phyloP scores from a whole-genome alignment of 345 rosid species.

The Eutrema yunnanense region DNA sequence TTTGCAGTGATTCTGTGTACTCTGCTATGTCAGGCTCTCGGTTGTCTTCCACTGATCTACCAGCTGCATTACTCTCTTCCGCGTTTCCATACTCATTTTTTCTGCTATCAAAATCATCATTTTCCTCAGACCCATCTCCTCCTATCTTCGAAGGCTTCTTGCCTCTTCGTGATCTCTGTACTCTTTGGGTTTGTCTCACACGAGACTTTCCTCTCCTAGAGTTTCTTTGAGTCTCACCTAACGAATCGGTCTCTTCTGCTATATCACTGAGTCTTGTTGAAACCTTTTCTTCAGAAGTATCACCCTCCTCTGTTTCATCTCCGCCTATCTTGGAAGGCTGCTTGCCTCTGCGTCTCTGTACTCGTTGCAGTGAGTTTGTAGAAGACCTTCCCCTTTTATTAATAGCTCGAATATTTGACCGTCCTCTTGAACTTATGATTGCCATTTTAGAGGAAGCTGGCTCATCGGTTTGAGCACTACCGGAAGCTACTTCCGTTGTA shows the following conservation, averaged over 20 bases:
- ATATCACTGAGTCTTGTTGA: slow-evolving; percentile 12
- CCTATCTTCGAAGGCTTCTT: slow-evolving; percentile 48
- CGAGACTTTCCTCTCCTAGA: slow-evolving; percentile 18
- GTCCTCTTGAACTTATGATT: slow-evolving; percentile 48
- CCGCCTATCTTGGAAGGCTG: slow-evolving; percentile 50
- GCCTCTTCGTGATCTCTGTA: slow-evolving; percentile 26
- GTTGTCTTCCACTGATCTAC: slow-evolving; percentile 12
- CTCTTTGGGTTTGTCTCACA: slow-evolving; percentile 26
- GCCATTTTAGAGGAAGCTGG: slow-evolving; percentile 26
- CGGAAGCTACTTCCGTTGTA: slow-evolving; percentile 24
- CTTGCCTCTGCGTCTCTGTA: slow-evolving; percentile 41
- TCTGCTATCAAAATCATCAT: slow-evolving; percentile 28
- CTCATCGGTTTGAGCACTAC: slow-evolving; percentile 12
- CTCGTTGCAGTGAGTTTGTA: slow-evolving; percentile 31
- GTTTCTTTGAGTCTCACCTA: slow-evolving; percentile 6
- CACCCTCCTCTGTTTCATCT: slow-evolving; percentile 46
- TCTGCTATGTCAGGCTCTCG: slow-evolving; percentile 13
- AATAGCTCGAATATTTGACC: slow-evolving; percentile 37
- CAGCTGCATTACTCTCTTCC: slow-evolving; percentile 20
- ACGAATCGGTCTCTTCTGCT: slow-evolving; percentile 9
- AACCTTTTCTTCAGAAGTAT: slow-evolving; percentile 29
- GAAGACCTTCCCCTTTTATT: slow-evolving; percentile 37
- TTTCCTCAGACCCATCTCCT: slow-evolving; percentile 48
- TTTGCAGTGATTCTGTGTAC: slow-evolving; percentile 16
- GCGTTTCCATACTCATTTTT: not conserved